Evolutionary conservation across 441 rosid species (phyloP).

Genomic region (Pelargonium citronellum): DNA sequence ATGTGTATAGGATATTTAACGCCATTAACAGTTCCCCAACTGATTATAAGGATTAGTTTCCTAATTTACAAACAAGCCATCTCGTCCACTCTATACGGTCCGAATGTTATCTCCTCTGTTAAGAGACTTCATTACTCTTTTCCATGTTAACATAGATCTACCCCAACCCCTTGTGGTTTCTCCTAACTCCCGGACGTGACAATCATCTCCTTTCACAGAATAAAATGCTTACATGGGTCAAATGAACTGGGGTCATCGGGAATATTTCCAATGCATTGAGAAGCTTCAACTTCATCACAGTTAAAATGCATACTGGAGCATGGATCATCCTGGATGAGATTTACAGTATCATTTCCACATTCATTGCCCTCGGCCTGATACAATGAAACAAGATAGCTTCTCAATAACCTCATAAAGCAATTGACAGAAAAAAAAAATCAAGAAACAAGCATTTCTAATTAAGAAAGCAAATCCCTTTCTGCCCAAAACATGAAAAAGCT

Average conservation of each 20-base stretch:
- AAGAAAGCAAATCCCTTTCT: neutral
- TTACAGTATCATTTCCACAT: slow-evolving; percentile 22
- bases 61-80: neutral
- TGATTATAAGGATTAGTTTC: neutral
- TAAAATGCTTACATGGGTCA: slow-evolving; percentile 19
- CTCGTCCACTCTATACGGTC: too few relatives aligned
- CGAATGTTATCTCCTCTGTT: too few relatives aligned
- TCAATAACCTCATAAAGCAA: neutral
- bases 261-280: slow-evolving; percentile 10
- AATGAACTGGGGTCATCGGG: slow-evolving; percentile 31
- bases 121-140: too few relatives aligned
- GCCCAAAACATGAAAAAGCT: slow-evolving; percentile 5
- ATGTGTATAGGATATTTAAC: neutral
- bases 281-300: slow-evolving; percentile 25
- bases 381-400: neutral
- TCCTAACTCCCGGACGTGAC: neutral
- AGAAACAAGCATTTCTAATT: neutral
- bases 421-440: neutral
- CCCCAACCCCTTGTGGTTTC: too few relatives aligned
- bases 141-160: too few relatives aligned
- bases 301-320: slow-evolving; percentile 12
- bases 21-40: neutral
- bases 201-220: neutral
- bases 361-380: slow-evolving; percentile 29
- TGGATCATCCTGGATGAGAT: slow-evolving; percentile 29